A percentile compares a stretch with the other conserved stretches of the same genome.
Evolutionary conservation across 306 rosid species (phyloP).

Genomic region (Alnus glutinosa): DNA sequence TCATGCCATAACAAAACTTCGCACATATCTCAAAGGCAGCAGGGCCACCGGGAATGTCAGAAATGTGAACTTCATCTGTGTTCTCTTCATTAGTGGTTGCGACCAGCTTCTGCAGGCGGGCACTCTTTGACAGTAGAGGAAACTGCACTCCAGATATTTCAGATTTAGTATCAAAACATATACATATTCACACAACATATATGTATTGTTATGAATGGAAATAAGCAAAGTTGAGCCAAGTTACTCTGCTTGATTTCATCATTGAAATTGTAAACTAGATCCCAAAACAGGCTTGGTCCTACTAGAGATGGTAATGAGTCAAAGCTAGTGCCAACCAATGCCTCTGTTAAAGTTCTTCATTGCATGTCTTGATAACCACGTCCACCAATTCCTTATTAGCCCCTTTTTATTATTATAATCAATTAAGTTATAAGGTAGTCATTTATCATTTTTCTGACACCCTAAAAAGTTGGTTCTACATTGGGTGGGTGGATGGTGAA

Average conservation of each 20-base stretch:
- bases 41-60: constrained; percentile 88
- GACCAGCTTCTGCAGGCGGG: constrained; percentile 71
- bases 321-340: background rate
- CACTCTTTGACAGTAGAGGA: constrained; percentile 95
- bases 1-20: constrained; percentile 95
- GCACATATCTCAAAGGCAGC: constrained; percentile 92
- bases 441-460: background rate
- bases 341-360: background rate
- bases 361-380: background rate
- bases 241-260: background rate
- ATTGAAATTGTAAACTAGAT: background rate
- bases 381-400: background rate
- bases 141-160: constrained; percentile 51
- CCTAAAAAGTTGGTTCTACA: too few species aligned
- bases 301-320: background rate
- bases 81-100: constrained; percentile 56
- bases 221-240: constrained; percentile 13
- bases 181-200: constrained; percentile 7
- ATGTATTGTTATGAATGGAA: constrained; percentile 25
- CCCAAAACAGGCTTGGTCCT: background rate
- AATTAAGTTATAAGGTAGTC: background rate
- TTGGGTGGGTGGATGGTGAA: too few species aligned
- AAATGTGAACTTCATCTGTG: constrained; percentile 58
- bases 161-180: constrained; percentile 30
- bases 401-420: background rate